A percentile compares a stretch with the other conserved stretches of the same genome.
Conservation (phyloP, 2,329 filamentous ascomycete species). For the Pseudonectria buxi region DNA sequence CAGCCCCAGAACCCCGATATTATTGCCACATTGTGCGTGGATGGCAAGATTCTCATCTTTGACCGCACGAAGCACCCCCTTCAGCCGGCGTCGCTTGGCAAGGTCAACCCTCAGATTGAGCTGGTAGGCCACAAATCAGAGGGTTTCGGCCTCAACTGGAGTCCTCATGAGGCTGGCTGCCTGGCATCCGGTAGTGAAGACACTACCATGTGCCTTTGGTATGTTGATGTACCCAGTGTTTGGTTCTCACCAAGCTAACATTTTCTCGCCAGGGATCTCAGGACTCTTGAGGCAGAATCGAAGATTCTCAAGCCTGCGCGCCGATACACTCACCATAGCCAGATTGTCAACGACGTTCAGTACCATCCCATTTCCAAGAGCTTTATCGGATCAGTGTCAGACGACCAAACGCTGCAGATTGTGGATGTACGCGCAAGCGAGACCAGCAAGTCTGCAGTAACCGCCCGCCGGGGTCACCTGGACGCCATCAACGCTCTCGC, state of each 20-base stretch:
- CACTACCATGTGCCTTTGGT: slow-evolving; percentile 86
- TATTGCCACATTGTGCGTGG: slow-evolving; percentile 85
- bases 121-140: slow-evolving; percentile 80
- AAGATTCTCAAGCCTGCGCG: slow-evolving; percentile 64
- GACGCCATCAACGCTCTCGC: slow-evolving; percentile 95
- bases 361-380: slow-evolving; percentile 81
- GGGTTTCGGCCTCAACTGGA: slow-evolving; percentile 92
- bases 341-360: slow-evolving; percentile 95
- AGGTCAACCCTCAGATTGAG: slow-evolving; percentile 74
- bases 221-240: slow-evolving; percentile 11
- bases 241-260: slow-evolving; percentile 11
- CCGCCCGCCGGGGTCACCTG: slow-evolving; percentile 67
- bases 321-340: slow-evolving; percentile 79
- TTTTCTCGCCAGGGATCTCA: slow-evolving; percentile 60
- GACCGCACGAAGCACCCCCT: slow-evolving; percentile 91
- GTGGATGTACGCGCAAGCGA: slow-evolving; percentile 71
- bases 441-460: slow-evolving; percentile 60
- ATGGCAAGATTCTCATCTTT: slow-evolving; percentile 85
- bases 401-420: slow-evolving; percentile 89
- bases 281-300: slow-evolving; percentile 62
- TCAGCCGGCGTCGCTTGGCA: slow-evolving; percentile 56
- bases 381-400: slow-evolving; percentile 88
- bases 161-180: slow-evolving; percentile 71
- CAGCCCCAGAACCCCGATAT: slow-evolving; percentile 96
- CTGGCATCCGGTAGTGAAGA: slow-evolving; percentile 91